Conservation (phyloP, 495 filamentous ascomycete species). For the Alectoria sarmentosa region DNA sequence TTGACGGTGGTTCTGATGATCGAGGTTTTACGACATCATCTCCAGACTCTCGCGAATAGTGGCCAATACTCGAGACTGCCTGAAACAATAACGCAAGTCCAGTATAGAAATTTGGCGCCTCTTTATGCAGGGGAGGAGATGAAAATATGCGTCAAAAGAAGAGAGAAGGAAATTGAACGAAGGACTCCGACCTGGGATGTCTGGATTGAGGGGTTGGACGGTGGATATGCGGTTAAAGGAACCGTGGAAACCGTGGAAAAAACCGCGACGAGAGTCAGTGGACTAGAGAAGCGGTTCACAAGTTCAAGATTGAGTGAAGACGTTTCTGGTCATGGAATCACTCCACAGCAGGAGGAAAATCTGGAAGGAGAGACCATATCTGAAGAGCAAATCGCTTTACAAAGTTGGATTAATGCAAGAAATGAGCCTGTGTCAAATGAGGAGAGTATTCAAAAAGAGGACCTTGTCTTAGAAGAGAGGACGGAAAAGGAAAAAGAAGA, state of each 20-base stretch:
- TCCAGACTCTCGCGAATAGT: conserved; percentile 29
- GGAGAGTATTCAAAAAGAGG: background rate
- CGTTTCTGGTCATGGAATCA: background rate
- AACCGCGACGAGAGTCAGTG: no score
- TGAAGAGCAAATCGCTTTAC: background rate
- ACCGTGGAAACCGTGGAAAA: conserved; percentile 35
- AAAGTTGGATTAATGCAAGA: background rate
- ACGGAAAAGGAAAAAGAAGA: background rate
- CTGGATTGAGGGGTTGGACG: conserved; percentile 58
- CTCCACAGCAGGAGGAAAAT: background rate
- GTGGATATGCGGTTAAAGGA: conserved; percentile 56
- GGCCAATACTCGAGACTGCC: background rate
- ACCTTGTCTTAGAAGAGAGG: background rate
- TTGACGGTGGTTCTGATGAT: conserved; percentile 71
- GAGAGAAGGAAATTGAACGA: conserved; percentile 13
- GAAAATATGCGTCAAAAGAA: conserved; percentile 45
- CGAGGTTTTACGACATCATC: conserved; percentile 47
- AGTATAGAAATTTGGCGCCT: conserved; percentile 79
- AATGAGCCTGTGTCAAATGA: background rate
- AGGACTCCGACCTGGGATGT: conserved; percentile 40
- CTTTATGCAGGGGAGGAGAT: conserved; percentile 65
- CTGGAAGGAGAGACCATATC: background rate
- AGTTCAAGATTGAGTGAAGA: background rate
- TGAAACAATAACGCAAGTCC: conserved; percentile 43
- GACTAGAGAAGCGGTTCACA: background rate